These are phyloP conservation scores for Alternaria panax DNA, from an alignment of 2,329 filamentous ascomycete genomes.

Conservation along the genomic window DNA sequence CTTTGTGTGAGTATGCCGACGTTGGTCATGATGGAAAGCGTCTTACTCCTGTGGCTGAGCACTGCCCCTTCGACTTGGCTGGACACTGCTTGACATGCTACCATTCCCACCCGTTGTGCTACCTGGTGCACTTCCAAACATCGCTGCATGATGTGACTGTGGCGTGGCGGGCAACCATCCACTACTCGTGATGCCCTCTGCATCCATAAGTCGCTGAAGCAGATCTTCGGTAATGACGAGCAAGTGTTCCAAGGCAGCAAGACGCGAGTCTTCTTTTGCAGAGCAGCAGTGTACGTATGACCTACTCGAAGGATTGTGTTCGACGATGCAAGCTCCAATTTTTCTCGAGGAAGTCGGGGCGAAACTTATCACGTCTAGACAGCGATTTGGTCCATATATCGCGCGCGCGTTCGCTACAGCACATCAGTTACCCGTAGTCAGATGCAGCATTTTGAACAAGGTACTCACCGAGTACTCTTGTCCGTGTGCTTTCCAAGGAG, in stretches of 20 bases:
- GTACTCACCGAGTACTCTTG: conserved; percentile 41
- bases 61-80: conserved; percentile 36
- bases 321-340: conserved; percentile 47
- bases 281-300: conserved; percentile 47
- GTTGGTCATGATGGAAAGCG: not conserved
- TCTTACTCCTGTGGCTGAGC: conserved; percentile 38
- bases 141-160: conserved; percentile 42
- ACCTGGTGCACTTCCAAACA: conserved; percentile 27
- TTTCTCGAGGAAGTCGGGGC: conserved; percentile 43
- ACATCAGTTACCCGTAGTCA: not conserved
- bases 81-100: conserved; percentile 29
- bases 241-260: conserved; percentile 44
- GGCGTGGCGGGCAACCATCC: conserved; percentile 48
- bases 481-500: conserved; percentile 43
- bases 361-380: conserved; percentile 48
- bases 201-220: conserved; percentile 41
- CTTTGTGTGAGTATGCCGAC: not conserved
- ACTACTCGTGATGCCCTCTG: conserved; percentile 44
- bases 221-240: conserved; percentile 49
- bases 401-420: conserved; percentile 42
- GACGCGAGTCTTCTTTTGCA: conserved; percentile 41
- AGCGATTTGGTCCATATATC: conserved; percentile 46
- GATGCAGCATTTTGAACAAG: not conserved
- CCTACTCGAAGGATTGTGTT: conserved; percentile 46
- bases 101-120: conserved; percentile 30